These are phyloP conservation scores for Pleurotus cornucopiae DNA, from an alignment of 768 basidiomycete genomes.

Conservation along the genomic window DNA sequence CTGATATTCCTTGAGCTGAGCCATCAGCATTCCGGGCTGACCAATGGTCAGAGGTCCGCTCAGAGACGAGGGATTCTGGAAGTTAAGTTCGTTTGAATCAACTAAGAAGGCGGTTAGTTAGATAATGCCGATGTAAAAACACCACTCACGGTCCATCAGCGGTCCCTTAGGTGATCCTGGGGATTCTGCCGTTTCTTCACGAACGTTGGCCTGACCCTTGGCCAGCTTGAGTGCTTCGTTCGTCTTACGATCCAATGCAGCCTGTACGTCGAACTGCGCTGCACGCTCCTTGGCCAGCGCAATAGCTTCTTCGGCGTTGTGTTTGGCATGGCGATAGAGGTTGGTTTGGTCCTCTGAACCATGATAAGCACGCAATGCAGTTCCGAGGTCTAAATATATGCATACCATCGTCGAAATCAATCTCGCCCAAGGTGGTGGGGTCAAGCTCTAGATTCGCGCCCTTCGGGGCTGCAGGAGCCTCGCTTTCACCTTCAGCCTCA, in stretches of 20 bases:
- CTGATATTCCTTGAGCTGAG: constrained; percentile 97
- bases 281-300: constrained; percentile 75
- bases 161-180: constrained; percentile 31
- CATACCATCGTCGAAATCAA: constrained; percentile 90
- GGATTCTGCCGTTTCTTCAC: constrained; percentile 38
- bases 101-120: constrained; percentile 39
- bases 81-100: constrained; percentile 96
- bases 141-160: constrained; percentile 66
- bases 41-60: constrained; percentile 80
- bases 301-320: constrained; percentile 89
- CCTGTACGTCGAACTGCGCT: constrained; percentile 78
- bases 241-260: constrained; percentile 76
- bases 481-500: constrained; percentile 64
- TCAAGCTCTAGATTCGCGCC: constrained; percentile 60
- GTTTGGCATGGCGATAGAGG: constrained; percentile 76
- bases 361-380: constrained; percentile 5
- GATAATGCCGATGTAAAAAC: constrained; percentile 3
- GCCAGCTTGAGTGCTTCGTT: constrained; percentile 72
- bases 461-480: constrained; percentile 38
- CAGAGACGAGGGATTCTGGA: constrained; percentile 95
- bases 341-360: constrained; percentile 80
- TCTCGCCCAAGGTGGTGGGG: constrained; percentile 52
- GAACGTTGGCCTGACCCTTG: constrained; percentile 46
- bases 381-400: constrained; percentile 4
- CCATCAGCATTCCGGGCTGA: constrained; percentile 95